These are phyloP conservation scores for Teunomyces stri DNA, from an alignment of 805 yeast species.

Conservation along the genomic window DNA sequence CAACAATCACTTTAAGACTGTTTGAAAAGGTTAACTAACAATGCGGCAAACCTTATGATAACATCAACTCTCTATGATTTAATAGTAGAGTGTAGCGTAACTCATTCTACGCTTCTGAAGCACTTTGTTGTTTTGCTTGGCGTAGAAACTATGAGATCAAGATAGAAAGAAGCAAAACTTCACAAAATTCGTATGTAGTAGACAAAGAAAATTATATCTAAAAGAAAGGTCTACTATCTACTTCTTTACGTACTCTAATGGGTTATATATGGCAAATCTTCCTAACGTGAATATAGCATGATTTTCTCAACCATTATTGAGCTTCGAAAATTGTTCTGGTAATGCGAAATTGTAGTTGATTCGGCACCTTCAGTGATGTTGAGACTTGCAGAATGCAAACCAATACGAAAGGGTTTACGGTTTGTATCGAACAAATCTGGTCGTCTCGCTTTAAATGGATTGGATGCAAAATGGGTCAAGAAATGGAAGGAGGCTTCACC, in stretches of 20 bases:
- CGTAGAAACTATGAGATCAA: slow-evolving; percentile 34
- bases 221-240: slow-evolving; percentile 42
- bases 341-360: neutral
- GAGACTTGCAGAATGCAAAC: neutral
- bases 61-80: too few relatives aligned
- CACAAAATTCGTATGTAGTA: slow-evolving; percentile 52
- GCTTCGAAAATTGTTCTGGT: neutral
- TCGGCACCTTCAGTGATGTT: neutral
- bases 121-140: slow-evolving; percentile 43
- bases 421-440: neutral
- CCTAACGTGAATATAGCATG: neutral
- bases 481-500: slow-evolving; percentile 44
- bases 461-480: slow-evolving; percentile 54
- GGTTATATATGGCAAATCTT: slow-evolving; percentile 12
- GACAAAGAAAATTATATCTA: slow-evolving; percentile 55
- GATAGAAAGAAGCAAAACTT: slow-evolving; percentile 19
- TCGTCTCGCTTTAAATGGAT: slow-evolving; percentile 12
- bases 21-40: too few relatives aligned
- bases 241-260: slow-evolving; percentile 53
- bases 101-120: slow-evolving; percentile 45
- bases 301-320: neutral
- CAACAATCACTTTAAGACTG: too few relatives aligned
- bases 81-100: too few relatives aligned
- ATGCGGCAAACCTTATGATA: too few relatives aligned
- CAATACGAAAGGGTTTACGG: neutral